A percentile compares a stretch with the other conserved stretches of the same genome.
phyloP scores from a whole-genome alignment of 1,139 yeast genomes.

The Meyerozyma guilliermondii region DNA sequence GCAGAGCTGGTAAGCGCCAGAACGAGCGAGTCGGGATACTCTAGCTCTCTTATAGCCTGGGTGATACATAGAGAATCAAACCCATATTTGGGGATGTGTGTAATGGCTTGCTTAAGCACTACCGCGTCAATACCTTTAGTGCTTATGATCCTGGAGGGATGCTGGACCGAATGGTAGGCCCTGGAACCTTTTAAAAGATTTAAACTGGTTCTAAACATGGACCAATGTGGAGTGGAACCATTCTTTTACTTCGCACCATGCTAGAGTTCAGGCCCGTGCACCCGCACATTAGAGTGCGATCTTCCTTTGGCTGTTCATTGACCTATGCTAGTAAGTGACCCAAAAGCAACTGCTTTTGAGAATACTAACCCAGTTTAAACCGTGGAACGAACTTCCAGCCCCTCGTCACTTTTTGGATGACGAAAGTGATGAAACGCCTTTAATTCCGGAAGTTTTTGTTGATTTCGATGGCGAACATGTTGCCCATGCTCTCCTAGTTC shows the following conservation, averaged over 20 bases:
- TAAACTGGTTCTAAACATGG: not conserved
- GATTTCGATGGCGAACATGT: slow-evolving; percentile 3
- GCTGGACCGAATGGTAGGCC: slow-evolving; percentile 34
- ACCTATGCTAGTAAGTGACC: not conserved
- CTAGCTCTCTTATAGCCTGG: slow-evolving; percentile 55
- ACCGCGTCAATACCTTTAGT: slow-evolving; percentile 26
- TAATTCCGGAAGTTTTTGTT: slow-evolving; percentile 11
- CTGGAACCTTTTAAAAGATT: not conserved
- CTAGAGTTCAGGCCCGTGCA: not conserved
- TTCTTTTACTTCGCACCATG: not conserved
- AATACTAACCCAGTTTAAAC: slow-evolving; percentile 41
- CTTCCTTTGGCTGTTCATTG: not conserved
- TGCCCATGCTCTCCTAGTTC: not conserved
- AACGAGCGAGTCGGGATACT: slow-evolving; percentile 63
- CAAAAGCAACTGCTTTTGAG: too few relatives aligned
- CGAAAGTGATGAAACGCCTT: slow-evolving; percentile 24
- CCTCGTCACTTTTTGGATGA: slow-evolving; percentile 54
- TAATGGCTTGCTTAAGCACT: slow-evolving; percentile 32
- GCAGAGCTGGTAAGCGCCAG: slow-evolving; percentile 43
- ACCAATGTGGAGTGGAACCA: not conserved
- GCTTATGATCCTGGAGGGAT: slow-evolving; percentile 28
- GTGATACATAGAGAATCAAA: slow-evolving; percentile 59
- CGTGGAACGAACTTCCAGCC: slow-evolving; percentile 46
- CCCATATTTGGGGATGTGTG: slow-evolving; percentile 64
- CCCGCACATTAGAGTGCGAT: not conserved